phyloP scores from a whole-genome alignment of 164 flowering plant species.

The Umbellularia californica region DNA sequence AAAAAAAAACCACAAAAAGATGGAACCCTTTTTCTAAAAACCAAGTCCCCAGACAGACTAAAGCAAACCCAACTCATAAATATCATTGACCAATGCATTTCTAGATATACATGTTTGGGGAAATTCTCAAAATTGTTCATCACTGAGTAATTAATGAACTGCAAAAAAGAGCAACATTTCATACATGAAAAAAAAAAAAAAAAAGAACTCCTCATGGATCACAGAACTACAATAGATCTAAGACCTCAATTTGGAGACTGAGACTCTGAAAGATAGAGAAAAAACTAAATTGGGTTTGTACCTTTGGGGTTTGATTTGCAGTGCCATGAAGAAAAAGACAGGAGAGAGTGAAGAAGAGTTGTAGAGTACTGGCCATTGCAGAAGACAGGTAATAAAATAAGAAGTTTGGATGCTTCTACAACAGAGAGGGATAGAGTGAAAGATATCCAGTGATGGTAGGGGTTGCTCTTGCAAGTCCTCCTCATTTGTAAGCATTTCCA shows the following conservation, averaged over 20 bases:
- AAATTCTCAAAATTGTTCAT: no score
- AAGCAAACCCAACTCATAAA: background rate
- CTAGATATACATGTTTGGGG: no score
- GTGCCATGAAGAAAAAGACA: slow-evolving; percentile 11
- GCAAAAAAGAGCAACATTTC: no score
- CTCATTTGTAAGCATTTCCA: background rate
- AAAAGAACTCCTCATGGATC: no score
- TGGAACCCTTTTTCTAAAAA: background rate
- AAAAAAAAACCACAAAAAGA: background rate
- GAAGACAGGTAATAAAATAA: slow-evolving; percentile 1
- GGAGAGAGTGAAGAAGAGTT: slow-evolving; percentile 7
- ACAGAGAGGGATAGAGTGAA: background rate
- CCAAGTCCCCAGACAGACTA: background rate
- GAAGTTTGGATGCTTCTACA: background rate
- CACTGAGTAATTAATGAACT: no score
- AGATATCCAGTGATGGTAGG: background rate
- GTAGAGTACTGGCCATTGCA: slow-evolving; percentile 11
- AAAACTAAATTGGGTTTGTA: background rate
- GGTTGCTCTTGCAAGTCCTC: background rate
- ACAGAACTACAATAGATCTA: no score
- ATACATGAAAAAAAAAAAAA: no score
- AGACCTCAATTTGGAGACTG: no score
- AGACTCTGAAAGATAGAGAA: background rate
- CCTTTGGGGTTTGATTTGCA: slow-evolving; percentile 22
- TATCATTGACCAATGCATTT: no score